Conservation (phyloP, 306 rosid genomes). For the Cicer arietinum region DNA sequence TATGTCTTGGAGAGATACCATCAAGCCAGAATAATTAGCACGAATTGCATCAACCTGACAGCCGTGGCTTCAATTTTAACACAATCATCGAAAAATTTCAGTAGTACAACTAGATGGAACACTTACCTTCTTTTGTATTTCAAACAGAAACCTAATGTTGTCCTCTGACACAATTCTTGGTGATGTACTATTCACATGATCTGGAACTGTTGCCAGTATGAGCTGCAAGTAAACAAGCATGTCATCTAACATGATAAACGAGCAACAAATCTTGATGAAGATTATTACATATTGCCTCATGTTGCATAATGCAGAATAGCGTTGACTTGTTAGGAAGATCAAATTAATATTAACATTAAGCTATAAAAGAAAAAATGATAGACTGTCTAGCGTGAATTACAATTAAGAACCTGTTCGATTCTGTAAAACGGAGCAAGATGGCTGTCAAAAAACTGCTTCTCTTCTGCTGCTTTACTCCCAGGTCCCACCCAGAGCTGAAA, state of each 20-base stretch:
- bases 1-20: constrained; percentile 79
- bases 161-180: constrained; percentile 84
- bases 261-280: constrained; percentile 31
- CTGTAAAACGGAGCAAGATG: constrained; percentile 97
- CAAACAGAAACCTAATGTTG: constrained; percentile 85
- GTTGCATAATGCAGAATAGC: constrained; percentile 23
- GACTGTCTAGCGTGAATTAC: constrained; percentile 3
- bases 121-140: constrained; percentile 83
- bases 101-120: constrained; percentile 38
- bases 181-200: constrained; percentile 56
- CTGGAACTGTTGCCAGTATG: constrained; percentile 81
- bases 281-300: constrained; percentile 26
- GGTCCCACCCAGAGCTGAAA: constrained; percentile 99
- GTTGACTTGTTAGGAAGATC: constrained; percentile 22
- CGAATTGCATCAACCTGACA: constrained; percentile 80
- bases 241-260: constrained; percentile 35
- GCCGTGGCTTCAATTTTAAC: constrained; percentile 45
- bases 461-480: constrained; percentile 94
- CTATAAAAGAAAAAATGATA: constrained; percentile 23
- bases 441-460: constrained; percentile 85
- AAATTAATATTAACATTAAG: constrained; percentile 31
- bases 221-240: constrained; percentile 54
- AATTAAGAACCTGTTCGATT: constrained; percentile 86
- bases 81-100: constrained; percentile 39
- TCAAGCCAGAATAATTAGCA: constrained; percentile 76